Conservation (phyloP, 1,284 basidiomycete species). For the Phellopilus nigrolimitatus region DNA sequence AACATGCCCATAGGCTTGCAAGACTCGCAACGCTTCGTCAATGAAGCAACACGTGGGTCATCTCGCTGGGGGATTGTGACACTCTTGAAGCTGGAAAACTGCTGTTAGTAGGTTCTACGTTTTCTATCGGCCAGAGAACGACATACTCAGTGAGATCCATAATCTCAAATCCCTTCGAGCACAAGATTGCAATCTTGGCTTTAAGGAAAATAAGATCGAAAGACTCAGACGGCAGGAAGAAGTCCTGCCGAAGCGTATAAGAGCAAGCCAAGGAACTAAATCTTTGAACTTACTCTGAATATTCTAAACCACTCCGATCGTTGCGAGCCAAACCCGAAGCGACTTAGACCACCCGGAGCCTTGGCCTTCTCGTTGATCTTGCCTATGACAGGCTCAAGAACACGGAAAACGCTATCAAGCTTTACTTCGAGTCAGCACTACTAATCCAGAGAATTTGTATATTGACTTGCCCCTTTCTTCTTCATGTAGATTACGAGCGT, state of each 20-base stretch:
- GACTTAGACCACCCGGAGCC: conserved; percentile 61
- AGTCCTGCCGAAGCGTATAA: conserved; percentile 48
- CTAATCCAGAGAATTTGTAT: background rate
- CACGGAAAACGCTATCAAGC: conserved; percentile 89
- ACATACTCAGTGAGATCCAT: conserved; percentile 89
- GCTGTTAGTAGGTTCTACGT: conserved; percentile 14
- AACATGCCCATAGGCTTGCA: conserved; percentile 90
- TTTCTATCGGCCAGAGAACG: background rate
- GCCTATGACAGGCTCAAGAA: conserved; percentile 86
- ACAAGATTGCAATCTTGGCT: conserved; percentile 87
- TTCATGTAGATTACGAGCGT: conserved; percentile 95
- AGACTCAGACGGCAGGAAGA: conserved; percentile 88
- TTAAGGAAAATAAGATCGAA: conserved; percentile 88
- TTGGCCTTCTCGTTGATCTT: conserved; percentile 76
- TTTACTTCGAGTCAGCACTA: conserved; percentile 26
- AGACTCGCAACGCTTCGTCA: conserved; percentile 79
- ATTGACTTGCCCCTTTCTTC: conserved; percentile 75
- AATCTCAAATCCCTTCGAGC: conserved; percentile 93
- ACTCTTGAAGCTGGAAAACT: conserved; percentile 65
- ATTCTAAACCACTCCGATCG: conserved; percentile 90
- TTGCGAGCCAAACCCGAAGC: conserved; percentile 70
- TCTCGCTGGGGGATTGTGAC: conserved; percentile 82
- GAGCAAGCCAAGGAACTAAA: background rate
- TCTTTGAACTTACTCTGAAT: conserved; percentile 54
- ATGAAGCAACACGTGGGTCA: conserved; percentile 63